Conservation (phyloP, 306 rosid genomes). For the Casuarina glauca region DNA sequence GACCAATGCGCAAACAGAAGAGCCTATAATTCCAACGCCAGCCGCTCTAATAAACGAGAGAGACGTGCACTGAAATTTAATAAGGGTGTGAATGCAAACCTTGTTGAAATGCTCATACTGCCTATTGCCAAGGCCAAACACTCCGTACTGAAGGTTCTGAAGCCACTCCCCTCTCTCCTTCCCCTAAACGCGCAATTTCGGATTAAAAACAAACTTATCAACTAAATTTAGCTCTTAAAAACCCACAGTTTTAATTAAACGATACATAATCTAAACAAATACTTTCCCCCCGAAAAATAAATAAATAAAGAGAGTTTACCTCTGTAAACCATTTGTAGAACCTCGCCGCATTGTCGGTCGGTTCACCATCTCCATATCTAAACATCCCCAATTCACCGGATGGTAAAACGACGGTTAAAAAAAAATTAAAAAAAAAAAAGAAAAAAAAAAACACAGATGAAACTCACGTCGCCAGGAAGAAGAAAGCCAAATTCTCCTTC, state of each 20-base stretch:
- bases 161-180: slow-evolving; percentile 81
- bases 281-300: background rate
- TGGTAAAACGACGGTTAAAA: background rate
- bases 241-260: background rate
- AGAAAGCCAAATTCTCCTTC: slow-evolving; percentile 62
- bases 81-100: slow-evolving; percentile 43
- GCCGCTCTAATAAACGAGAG: background rate
- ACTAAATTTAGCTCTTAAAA: slow-evolving; percentile 2
- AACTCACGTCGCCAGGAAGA: slow-evolving; percentile 96
- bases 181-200: slow-evolving; percentile 48
- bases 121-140: slow-evolving; percentile 96
- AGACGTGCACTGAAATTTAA: slow-evolving; percentile 5
- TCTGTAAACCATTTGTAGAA: slow-evolving; percentile 94
- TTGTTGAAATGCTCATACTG: slow-evolving; percentile 98
- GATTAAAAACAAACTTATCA: slow-evolving; percentile 1
- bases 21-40: background rate
- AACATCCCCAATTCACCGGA: slow-evolving; percentile 30
- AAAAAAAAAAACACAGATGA: background rate
- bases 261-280: no score
- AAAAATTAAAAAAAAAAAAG: background rate
- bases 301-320: slow-evolving; percentile 36
- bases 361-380: slow-evolving; percentile 99
- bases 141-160: slow-evolving; percentile 75
- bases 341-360: slow-evolving; percentile 93
- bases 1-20: slow-evolving; percentile 6